phyloP scores from a whole-genome alignment of 495 filamentous ascomycete species.

The Trypethelium eluteriae region DNA sequence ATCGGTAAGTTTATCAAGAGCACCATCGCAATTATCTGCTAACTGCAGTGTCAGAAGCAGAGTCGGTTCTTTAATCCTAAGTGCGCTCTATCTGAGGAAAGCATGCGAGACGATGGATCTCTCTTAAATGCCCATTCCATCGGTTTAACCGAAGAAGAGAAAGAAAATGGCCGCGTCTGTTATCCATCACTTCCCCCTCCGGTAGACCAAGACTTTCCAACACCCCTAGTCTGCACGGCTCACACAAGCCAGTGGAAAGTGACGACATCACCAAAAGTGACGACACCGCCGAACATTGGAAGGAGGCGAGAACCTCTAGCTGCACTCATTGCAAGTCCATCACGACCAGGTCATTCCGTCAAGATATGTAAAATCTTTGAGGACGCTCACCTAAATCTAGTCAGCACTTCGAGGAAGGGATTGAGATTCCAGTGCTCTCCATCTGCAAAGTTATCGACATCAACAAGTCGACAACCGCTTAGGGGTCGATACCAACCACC shows the following conservation, averaged over 20 bases:
- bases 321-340: not conserved
- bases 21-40: not conserved
- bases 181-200: not conserved
- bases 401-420: not conserved
- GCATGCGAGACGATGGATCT: not conserved
- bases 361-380: constrained; percentile 3
- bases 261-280: not conserved
- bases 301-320: not conserved
- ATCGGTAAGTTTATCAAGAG: not conserved
- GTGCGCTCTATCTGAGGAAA: not conserved
- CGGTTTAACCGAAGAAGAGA: not conserved
- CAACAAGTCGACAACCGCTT: not conserved
- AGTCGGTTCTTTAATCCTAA: not conserved
- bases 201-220: not conserved
- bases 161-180: not conserved
- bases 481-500: not conserved
- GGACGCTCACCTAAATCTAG: not conserved
- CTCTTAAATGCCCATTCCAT: not conserved
- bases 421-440: not conserved
- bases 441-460: not conserved
- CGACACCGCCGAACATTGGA: not conserved
- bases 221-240: not conserved
- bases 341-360: not conserved
- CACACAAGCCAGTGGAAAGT: not conserved
- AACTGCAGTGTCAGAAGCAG: not conserved